Evolutionary conservation across 495 filamentous ascomycete genomes (phyloP), one percentile per base, ranked within the genome.

Genomic region (Hapsidospora chrysogenum): DNA sequence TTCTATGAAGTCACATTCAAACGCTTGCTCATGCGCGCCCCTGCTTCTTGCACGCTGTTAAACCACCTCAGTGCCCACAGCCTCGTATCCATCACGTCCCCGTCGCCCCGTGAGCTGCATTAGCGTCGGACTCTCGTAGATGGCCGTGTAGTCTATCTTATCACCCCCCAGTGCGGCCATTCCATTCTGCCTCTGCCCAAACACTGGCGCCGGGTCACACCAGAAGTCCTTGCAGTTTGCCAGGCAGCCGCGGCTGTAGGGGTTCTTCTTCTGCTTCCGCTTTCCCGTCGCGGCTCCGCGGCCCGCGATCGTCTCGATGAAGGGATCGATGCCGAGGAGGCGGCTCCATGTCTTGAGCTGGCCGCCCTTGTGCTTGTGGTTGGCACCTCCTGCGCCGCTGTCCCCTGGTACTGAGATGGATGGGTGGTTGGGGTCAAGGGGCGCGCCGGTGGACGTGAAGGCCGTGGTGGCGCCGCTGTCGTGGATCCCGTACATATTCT

Each of bases 161-260:
- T 80, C 69, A 10, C 89, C 87, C 9, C 72, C 83, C 3, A 97
- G 55, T 56, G 84, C 63, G 2, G 74, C 83, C 17, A 69, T 63
- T 4, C 85, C 86, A 36, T 69, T 74, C 41, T 79, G 69, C 20
- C 80, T 69, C 37, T 64, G 66, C 23, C 80, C 74, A 55, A 95
- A 85, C 20, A 92, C 46, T 6, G 89, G 85, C 13, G 78, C 72
- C 0, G 80, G 71, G 49, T 95, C 89, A 45, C 81, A 84, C 82
- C 84, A 97, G 54, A 97, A 97, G 54, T 97, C 89, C 38, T 74
- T 84, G 49, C 87, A 96, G 44, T 97, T 97, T 21, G 73, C 74
- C 18, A 87, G 41, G 11, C 82, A 51, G 13, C 92, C 89, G 23
- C 71, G 68, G 20, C 79, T 86, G 53, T 84, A 97, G 0, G 83